Conservation (phyloP, 108 stramenopile genomes). For the Seminavis robusta region DNA sequence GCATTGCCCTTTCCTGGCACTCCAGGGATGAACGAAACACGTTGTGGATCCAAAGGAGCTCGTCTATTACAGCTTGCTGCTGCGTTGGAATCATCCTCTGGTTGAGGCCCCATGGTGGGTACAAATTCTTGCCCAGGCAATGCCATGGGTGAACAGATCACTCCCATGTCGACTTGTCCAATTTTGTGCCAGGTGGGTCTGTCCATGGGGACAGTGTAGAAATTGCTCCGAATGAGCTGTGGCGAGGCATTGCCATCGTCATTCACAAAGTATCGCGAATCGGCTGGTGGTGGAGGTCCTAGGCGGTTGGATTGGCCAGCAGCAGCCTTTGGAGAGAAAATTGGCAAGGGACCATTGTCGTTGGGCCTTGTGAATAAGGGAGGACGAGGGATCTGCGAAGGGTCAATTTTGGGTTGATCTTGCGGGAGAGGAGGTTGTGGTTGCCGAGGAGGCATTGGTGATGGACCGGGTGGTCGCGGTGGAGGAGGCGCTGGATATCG, state of each 20-base stretch:
- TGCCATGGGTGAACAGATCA: conserved; percentile 60
- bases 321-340: neutral
- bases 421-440: neutral
- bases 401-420: conserved; percentile 32
- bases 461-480: conserved; percentile 1
- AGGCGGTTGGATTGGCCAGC: neutral
- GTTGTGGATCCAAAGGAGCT: conserved; percentile 32
- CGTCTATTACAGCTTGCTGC: neutral
- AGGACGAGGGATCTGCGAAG: conserved; percentile 51
- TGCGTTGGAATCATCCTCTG: conserved; percentile 2
- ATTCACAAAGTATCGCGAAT: conserved; percentile 44
- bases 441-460: conserved; percentile 5
- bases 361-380: conserved; percentile 54
- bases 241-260: conserved; percentile 71
- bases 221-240: conserved; percentile 46
- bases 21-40: neutral
- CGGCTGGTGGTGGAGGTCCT: conserved; percentile 21
- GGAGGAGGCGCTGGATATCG: conserved; percentile 17
- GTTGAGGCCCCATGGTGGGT: neutral
- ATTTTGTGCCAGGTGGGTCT: conserved; percentile 31
- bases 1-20: neutral
- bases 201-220: conserved; percentile 58
- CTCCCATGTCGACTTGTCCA: conserved; percentile 51
- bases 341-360: neutral
- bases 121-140: conserved; percentile 14